Base-by-base conservation (phyloP, 2,329 filamentous ascomycete genomes). In the Fusarium falciforme region DNA sequence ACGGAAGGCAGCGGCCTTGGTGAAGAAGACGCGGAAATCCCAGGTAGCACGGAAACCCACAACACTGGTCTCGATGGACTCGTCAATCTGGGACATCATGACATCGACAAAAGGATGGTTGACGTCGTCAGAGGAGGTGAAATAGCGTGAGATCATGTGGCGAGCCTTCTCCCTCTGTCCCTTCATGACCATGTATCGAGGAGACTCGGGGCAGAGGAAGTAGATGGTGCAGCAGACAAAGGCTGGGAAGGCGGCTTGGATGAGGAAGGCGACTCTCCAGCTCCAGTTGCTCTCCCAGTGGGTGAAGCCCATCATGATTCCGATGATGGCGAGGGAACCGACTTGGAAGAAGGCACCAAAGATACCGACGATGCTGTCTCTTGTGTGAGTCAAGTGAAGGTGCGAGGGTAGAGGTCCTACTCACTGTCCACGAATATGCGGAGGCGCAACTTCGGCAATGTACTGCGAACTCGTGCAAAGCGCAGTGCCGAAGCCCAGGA, bases 291-390 rank as follows among this genome's bases (percentile, higher is more conserved):
- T 77, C 5, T 76, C 67, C 75, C 74, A 77, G 9, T 69, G 57
- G 0, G 74, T 77, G 17, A 77, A 71, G 1, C 64, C 74, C 75
- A 77, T 77, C 74, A 77, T 76, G 8, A 77, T 70, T 2, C 74
- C 75, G 4, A 77, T 66, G 47, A 77, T 74, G 4, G 70, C 12
- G 8, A 77, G 49, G 0, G 74, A 77, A 2, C 75, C 74, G 17
- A 76, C 74, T n/a, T 77, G 75, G 57, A 74, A 77, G 60, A 71
- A 77, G 20, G 75, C 75, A 10, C 75, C 75, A 47, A 77, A 77
- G 9, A 76, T 67, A 16, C 74, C 75, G 4, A 76, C 73, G 6
- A 77, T 65, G 12, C 72, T 70, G 3, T 1, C 5, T 4, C 5
- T 17, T 2, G 2, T 11, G 40, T 70, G 5, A 70, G n/a, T 1